These are phyloP conservation scores for Populus hybrid DNA, from an alignment of 441 rosid species.

Conservation along the genomic window DNA sequence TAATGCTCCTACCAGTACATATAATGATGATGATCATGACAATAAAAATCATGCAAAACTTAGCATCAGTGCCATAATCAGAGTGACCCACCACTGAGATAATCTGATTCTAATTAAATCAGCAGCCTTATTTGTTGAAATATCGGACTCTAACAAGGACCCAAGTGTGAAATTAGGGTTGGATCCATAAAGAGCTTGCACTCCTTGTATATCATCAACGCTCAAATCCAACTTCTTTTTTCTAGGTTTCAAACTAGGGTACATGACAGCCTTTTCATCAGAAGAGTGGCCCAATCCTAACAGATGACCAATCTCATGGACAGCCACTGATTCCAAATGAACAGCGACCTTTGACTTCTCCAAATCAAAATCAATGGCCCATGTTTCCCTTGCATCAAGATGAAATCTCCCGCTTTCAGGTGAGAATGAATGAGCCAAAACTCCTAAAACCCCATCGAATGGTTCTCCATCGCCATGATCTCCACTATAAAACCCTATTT, in stretches of 20 bases:
- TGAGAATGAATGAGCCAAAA: slow-evolving; percentile 76
- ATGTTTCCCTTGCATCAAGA: slow-evolving; percentile 68
- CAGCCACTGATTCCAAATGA: slow-evolving; percentile 80
- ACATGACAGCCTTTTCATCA: slow-evolving; percentile 73
- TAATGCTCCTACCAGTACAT: background rate
- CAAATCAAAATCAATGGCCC: slow-evolving; percentile 63
- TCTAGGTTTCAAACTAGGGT: slow-evolving; percentile 80
- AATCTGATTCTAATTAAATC: slow-evolving; percentile 14
- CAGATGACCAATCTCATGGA: slow-evolving; percentile 86
- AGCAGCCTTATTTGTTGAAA: slow-evolving; percentile 46
- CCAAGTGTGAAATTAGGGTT: slow-evolving; percentile 64
- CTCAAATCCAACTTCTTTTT: slow-evolving; percentile 54
- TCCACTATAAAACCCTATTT: slow-evolving; percentile 72
- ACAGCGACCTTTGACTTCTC: slow-evolving; percentile 70
- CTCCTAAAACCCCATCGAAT: slow-evolving; percentile 85
- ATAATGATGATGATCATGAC: background rate
- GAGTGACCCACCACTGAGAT: slow-evolving; percentile 16
- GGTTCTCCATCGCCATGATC: slow-evolving; percentile 92
- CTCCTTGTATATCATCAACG: slow-evolving; percentile 64
- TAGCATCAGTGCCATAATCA: slow-evolving; percentile 11
- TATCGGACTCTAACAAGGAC: slow-evolving; percentile 60
- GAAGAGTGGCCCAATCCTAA: slow-evolving; percentile 65
- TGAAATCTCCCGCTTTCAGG: slow-evolving; percentile 81
- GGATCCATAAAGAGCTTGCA: slow-evolving; percentile 81
- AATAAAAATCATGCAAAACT: background rate